Evolutionary conservation across 2,329 filamentous ascomycete species (phyloP), one percentile per base, ranked within the genome.

Genomic region (Scytalidium lignicola): DNA sequence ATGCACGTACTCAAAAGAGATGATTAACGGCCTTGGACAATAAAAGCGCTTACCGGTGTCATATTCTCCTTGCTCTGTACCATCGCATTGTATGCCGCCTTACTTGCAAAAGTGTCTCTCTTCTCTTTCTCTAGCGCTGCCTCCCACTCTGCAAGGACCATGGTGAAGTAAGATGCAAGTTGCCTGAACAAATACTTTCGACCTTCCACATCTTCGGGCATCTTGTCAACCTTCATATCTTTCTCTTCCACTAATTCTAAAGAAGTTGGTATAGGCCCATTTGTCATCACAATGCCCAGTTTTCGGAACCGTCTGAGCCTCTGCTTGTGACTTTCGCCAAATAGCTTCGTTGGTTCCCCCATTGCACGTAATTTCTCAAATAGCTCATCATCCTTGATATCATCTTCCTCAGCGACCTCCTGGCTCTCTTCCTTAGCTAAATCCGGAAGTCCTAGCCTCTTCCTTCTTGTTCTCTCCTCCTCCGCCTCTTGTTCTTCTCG

Each of bases 111-210:
- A 22, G 88, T 91, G 47, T 82, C 77, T 22, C 67, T 67, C 58
- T 68, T 72, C 62, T 79, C 80, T 58, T 87, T 82, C 5, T 80
- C 80, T 60, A 99, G 79, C 4, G 91, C 90, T 39, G 72, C 65
- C 59, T 91, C 82, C 86, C 95, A 99, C 67, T 95, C 92, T 41
- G 77, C 80, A 50, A 99, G 74, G n/a, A 99, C 82, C 83, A 99
- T 90, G 47, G 88, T 95, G 72, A 99, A 97, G 73, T 96, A 99
- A 44, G 88, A 93, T 18, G 88, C 88, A 49, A 99, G 76, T 68
- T 99, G 92, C 10, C 92, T 79, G 71, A 86, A 92, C 39, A 99
- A 73, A 67, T 86, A 90, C 41, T 78, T 72, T 42, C 83, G 80
- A 0, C 74, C 86, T 39, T 83, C 80, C 18, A 72, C 72, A 58